Evolutionary conservation across 208 protist species (phyloP), one percentile per base, ranked within the genome.

Genomic region (Porcisia hertigi): DNA sequence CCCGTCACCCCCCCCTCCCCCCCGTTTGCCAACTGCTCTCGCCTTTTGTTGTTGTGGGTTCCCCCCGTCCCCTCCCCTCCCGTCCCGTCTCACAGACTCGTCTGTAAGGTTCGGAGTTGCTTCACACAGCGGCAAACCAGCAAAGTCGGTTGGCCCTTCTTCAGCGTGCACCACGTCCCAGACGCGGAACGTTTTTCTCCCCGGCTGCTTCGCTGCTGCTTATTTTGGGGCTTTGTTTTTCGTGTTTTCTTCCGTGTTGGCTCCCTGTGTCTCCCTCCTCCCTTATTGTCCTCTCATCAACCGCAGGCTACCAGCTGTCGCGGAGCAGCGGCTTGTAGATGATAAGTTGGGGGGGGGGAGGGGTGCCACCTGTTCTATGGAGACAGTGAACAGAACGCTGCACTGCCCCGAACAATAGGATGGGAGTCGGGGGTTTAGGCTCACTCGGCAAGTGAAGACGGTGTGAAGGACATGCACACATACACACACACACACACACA

Each of bases 41-140:
- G 47, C 39, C 57, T 63, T 3, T 58, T 69, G 11, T 25, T 9
- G 3, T 25, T 20, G 16, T 11, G 36, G 0, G 34, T 30, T 53
- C 23, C 57, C 18, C 2, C 49, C 64, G n/a, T 30, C 2, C 14
- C 1, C 47, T 11, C 30, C 43, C 14, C 65, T 18, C 36, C 4
- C 59, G 4, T 36, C 30, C 63, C 14, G 18, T n/a, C 14, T 43
- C 0, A 53, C n/a, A 36, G 5, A 39, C 39, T 39, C 39, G 6
- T 39, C 18, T n/a, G 20, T 18, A 36, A n/a, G 47, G 18, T n/a
- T 52, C 14, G 63, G 63, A 67, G 41, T 34, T 30, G 63, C 41
- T n/a, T 67, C 47, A 52, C 52, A 72, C 62, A 75, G 76, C 59
- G 55, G 76, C 76, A 80, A 80, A 70, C 69, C 69, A 80, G 62